These are phyloP conservation scores for Stramenopiles sp. DNA, from an alignment of 352 stramenopile species.

Conservation along the genomic window DNA sequence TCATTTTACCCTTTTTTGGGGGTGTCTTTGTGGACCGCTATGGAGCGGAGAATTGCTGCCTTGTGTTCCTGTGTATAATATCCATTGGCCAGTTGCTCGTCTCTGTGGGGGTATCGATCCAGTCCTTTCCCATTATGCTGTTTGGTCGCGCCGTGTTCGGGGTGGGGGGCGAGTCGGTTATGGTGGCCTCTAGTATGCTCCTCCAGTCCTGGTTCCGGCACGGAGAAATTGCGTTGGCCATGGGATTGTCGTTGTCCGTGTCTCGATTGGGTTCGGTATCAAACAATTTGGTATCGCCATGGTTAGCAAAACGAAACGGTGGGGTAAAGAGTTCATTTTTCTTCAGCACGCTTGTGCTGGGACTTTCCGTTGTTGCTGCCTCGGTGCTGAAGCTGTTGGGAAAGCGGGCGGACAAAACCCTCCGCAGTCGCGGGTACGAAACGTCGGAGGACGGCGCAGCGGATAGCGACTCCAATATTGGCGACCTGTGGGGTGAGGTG, in stretches of 20 bases:
- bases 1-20: conserved; percentile 71
- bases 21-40: conserved; percentile 66
- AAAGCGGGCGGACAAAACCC: conserved; percentile 34
- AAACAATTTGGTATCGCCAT: conserved; percentile 65
- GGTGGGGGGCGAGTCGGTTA: conserved; percentile 66
- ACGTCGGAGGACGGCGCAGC: too few relatives aligned
- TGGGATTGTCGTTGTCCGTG: conserved; percentile 73
- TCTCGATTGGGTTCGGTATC: conserved; percentile 64
- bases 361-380: conserved; percentile 39
- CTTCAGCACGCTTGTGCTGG: conserved; percentile 55
- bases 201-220: conserved; percentile 74
- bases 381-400: conserved; percentile 54
- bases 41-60: conserved; percentile 31
- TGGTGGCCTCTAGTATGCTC: conserved; percentile 62
- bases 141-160: conserved; percentile 66
- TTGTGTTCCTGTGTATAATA: conserved; percentile 1
- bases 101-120: neutral
- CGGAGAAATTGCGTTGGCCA: conserved; percentile 60
- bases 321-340: conserved; percentile 51
- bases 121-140: conserved; percentile 29
- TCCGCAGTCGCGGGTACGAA: conserved; percentile 20
- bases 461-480: too few relatives aligned
- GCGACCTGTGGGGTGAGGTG: too few relatives aligned
- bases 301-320: conserved; percentile 40
- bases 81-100: neutral